Conservation (phyloP, 768 basidiomycete genomes). For the Phlebiopsis flavidoalba region DNA sequence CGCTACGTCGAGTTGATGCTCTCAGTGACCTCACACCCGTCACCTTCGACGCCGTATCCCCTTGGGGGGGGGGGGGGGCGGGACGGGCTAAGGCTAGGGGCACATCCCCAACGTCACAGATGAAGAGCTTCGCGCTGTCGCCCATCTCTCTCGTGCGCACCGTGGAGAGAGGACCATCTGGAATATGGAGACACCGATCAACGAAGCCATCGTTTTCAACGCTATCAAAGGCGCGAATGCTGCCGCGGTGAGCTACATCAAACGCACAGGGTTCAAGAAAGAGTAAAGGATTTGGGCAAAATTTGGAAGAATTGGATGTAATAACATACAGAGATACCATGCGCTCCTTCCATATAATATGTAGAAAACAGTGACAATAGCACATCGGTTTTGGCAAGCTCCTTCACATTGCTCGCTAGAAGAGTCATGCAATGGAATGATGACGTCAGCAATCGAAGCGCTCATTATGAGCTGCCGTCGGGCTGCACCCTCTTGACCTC, state of each 20-base stretch:
- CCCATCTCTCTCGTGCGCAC: conserved; percentile 20
- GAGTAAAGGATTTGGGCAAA: not conserved
- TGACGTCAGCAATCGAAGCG: too few species aligned
- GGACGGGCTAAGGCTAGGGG: too few species aligned
- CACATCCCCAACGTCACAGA: conserved; percentile 24
- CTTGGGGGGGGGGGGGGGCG: too few species aligned
- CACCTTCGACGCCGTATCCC: too few species aligned
- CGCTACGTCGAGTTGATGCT: conserved; percentile 26
- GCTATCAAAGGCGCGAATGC: conserved; percentile 26
- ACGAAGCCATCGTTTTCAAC: conserved; percentile 22
- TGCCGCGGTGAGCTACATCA: conserved; percentile 20
- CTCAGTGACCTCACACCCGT: conserved; percentile 23
- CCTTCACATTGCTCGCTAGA: too few species aligned
- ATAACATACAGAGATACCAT: not conserved
- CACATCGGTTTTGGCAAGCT: too few species aligned
- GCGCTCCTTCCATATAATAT: not conserved
- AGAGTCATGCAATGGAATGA: too few species aligned
- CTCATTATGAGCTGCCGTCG: too few species aligned
- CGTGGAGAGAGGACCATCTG: conserved; percentile 27
- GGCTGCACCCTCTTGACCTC: too few species aligned
- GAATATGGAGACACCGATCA: conserved; percentile 26
- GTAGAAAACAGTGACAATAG: too few species aligned
- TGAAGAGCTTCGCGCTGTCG: conserved; percentile 23
- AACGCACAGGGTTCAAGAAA: conserved; percentile 17
- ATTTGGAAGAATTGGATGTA: not conserved